Base-by-base conservation (phyloP, 2,329 filamentous ascomycete genomes). In the Dothistroma pini region DNA sequence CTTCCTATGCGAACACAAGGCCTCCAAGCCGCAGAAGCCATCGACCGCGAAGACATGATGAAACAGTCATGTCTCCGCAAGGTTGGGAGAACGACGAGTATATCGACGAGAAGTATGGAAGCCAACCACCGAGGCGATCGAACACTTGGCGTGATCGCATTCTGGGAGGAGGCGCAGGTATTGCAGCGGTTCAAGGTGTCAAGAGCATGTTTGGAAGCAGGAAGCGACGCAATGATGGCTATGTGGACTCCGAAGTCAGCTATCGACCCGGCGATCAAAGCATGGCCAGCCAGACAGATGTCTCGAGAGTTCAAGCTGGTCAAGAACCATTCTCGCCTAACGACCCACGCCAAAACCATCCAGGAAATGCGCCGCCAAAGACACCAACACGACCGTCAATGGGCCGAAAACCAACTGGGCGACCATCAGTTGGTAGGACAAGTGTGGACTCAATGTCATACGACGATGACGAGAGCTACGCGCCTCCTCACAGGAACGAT, bases 181-280 rank as follows among this genome's bases (percentile, higher is more conserved):
- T 80, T n/a, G 78, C 77, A 35, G 74, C 71, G 38, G 70, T 72
- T 41, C 61, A 73, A 68, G 67, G 72, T 10, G 63, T 71, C 1
- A 71, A 75, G 71, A 74, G 89, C 84, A 64, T 86, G 85, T 12
- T 91, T 87, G 66, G 65, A 50, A 75, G 78, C 19, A 83, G 83
- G 50, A 79, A 80, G 29, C 70, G 77, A 73, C 61, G 75, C 49
- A 81, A 86, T 63, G 79, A 81, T 41, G 80, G 81, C 58, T 79
- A 80, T 34, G 80, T 82, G 56, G 78, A 81, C 11, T 79, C 77
- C 14, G 80, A 80, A 51, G 85, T 85, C 38, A 65, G 62, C 67
- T 74, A 73, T 52, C 56, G 66, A 49, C 69, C 71, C 19, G 79
- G 76, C 21, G 76, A 77, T 38, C 77, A 80, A 56, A 75, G 73